A percentile compares a stretch with the other conserved stretches of the same genome.
These are phyloP conservation scores for Trichosporon inkin DNA, from an alignment of 1,284 basidiomycete genomes.

Conservation along the genomic window DNA sequence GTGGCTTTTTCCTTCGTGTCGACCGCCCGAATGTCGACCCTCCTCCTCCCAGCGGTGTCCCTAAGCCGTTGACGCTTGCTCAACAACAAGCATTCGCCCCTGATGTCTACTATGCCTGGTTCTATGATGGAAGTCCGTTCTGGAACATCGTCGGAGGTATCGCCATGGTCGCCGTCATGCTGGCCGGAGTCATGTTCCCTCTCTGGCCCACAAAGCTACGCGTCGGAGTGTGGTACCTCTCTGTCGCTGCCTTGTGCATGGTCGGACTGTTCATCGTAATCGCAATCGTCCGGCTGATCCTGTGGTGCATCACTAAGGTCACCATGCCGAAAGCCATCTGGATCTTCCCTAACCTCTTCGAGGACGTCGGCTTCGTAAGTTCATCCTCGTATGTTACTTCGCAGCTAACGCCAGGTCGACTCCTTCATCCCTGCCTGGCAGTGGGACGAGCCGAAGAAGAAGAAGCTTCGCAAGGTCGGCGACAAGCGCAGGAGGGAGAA, in stretches of 20 bases:
- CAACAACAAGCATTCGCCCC: conserved; percentile 71
- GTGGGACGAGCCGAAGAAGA: conserved; percentile 94
- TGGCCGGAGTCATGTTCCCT: conserved; percentile 98
- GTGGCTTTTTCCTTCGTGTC: conserved; percentile 83
- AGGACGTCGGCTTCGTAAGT: conserved; percentile 97
- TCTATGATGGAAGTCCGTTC: conserved; percentile 91
- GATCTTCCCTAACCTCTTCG: conserved; percentile 98
- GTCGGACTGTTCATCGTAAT: conserved; percentile 88
- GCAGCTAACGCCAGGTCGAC: conserved; percentile 63
- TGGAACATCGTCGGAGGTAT: conserved; percentile 88
- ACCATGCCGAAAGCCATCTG: conserved; percentile 87
- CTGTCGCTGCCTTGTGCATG: conserved; percentile 79
- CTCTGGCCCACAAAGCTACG: conserved; percentile 91
- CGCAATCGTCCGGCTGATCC: conserved; percentile 85
- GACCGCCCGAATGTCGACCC: conserved; percentile 58
- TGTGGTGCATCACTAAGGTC: conserved; percentile 89
- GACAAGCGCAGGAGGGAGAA: conserved; percentile 24
- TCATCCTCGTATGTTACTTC: neutral
- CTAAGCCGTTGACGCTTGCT: conserved; percentile 75
- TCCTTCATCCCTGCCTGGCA: conserved; percentile 97
- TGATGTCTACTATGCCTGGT: conserved; percentile 85
- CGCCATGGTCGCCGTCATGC: conserved; percentile 87
- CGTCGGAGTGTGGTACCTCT: conserved; percentile 95
- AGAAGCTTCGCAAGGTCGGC: conserved; percentile 55
- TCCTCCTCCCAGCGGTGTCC: conserved; percentile 66